Evolutionary conservation across 257 asterid genomes (phyloP), one percentile per base, ranked within the genome.

Genomic region (Nemophila menziesii): DNA sequence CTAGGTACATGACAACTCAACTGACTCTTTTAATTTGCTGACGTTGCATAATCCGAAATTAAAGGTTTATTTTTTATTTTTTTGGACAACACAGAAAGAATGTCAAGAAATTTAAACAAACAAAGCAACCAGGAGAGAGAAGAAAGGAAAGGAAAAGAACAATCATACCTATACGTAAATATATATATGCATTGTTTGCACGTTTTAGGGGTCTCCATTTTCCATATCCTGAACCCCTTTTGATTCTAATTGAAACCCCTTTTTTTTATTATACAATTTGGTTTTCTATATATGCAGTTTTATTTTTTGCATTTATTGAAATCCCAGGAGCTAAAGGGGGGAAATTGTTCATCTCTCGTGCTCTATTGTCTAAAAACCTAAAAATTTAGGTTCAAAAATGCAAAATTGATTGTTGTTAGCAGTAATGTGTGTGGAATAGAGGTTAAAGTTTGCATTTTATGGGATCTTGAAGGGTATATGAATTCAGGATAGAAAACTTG

Each of bases 21-120:
- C 75, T 60, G 73, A 66, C 61, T 7, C 9, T 2, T 58, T 69
- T 52, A 62, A 61, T 73, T 60, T 61, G 79, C 58, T 67, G 90
- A 72, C 86, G 52, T 73, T 81, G 73, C 74, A 45, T 29, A 54
- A 46, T 60, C 71, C 73, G 70, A 56, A 63, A 51, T 50, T 33
- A 62, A 39, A 65, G 74, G 68, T 39, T 23, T 57, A 57, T 47
- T 60, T 7, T 7, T 2, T 7, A 3, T n/a, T n/a, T n/a, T n/a
- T n/a, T 7, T 29, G 7, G 36, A 29, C 8, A 29, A 29, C 5
- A 29, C 8, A 39, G 46, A 42, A 50, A 24, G 45, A 56, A 14
- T 22, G 37, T 53, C 46, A 48, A 52, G 44, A 44, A 49, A 61
- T 59, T 37, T n/a, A n/a, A 54, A 45, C 46, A 53, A 41, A 61